Percentiles rank a stretch among this genome's conserved stretches.
These are phyloP conservation scores for Umbilicus rupestris DNA, from an alignment of 164 flowering plant genomes.

Conservation along the genomic window DNA sequence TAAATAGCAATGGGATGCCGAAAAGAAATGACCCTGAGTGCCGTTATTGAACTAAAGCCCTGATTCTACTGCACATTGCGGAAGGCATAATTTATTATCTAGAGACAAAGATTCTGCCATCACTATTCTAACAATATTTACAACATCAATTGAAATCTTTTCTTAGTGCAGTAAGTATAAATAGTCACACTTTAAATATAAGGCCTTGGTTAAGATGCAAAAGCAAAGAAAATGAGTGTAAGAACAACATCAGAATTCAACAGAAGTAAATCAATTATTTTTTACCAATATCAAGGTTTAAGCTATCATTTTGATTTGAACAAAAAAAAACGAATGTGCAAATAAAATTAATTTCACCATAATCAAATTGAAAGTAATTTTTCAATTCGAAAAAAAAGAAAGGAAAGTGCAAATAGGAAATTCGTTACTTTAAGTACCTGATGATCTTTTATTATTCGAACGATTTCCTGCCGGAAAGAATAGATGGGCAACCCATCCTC, in stretches of 20 bases:
- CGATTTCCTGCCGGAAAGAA: slow-evolving; percentile 30
- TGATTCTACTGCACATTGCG: background rate
- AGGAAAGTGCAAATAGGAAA: background rate
- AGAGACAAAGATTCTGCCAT: background rate
- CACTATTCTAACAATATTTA: background rate
- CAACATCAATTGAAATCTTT: background rate
- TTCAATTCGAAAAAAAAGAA: background rate
- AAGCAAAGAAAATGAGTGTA: background rate
- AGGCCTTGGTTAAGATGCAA: background rate
- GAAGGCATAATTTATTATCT: background rate
- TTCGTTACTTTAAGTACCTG: slow-evolving; percentile 31
- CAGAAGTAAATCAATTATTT: background rate
- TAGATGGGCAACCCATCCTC: slow-evolving; percentile 47
- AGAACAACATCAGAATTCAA: background rate
- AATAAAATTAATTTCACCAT: too few relatives aligned
- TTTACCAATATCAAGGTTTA: too few relatives aligned
- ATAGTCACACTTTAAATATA: background rate
- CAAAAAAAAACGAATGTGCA: too few relatives aligned
- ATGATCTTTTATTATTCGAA: slow-evolving; percentile 24
- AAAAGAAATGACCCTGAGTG: background rate
- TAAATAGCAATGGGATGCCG: background rate
- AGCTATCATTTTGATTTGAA: too few relatives aligned
- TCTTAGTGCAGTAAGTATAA: background rate
- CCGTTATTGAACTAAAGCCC: background rate
- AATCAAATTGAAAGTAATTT: background rate